Conservation (phyloP, 495 filamentous ascomycete genomes). For the Daldinia loculata region DNA sequence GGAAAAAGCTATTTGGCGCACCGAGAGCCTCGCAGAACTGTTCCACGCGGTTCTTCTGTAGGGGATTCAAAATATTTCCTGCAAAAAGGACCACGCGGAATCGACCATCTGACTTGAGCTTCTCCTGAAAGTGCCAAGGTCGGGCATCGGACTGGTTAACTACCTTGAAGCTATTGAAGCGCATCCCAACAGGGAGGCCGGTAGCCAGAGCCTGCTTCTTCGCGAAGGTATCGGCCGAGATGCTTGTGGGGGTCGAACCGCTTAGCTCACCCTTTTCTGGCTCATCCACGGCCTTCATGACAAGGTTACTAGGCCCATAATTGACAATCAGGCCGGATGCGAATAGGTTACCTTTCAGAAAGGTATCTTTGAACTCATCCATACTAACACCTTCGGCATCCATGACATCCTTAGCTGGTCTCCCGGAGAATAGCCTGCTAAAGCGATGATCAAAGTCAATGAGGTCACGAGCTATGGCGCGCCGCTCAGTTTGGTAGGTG, state of each 20-base stretch:
- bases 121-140: slow-evolving; percentile 62
- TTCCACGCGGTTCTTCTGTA: slow-evolving; percentile 58
- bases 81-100: slow-evolving; percentile 73
- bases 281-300: slow-evolving; percentile 28
- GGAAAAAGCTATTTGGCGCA: slow-evolving; percentile 48
- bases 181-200: slow-evolving; percentile 61
- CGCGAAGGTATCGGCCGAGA: slow-evolving; percentile 43
- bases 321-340: slow-evolving; percentile 44
- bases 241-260: slow-evolving; percentile 61
- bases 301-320: slow-evolving; percentile 37
- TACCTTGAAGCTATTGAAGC: slow-evolving; percentile 67
- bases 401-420: slow-evolving; percentile 55
- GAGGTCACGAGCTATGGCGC: slow-evolving; percentile 73
- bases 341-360: slow-evolving; percentile 46
- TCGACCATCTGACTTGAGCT: slow-evolving; percentile 62
- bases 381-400: slow-evolving; percentile 56
- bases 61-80: slow-evolving; percentile 60
- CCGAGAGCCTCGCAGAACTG: slow-evolving; percentile 54
- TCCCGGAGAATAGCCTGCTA: slow-evolving; percentile 57
- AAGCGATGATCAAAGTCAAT: slow-evolving; percentile 75
- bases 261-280: slow-evolving; percentile 61
- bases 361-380: slow-evolving; percentile 56
- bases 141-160: slow-evolving; percentile 67
- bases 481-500: slow-evolving; percentile 76
- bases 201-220: slow-evolving; percentile 48